Evolutionary conservation across 148 eudicot species (phyloP), one percentile per base, ranked within the genome.

Genomic region (Camellia granthamiana): DNA sequence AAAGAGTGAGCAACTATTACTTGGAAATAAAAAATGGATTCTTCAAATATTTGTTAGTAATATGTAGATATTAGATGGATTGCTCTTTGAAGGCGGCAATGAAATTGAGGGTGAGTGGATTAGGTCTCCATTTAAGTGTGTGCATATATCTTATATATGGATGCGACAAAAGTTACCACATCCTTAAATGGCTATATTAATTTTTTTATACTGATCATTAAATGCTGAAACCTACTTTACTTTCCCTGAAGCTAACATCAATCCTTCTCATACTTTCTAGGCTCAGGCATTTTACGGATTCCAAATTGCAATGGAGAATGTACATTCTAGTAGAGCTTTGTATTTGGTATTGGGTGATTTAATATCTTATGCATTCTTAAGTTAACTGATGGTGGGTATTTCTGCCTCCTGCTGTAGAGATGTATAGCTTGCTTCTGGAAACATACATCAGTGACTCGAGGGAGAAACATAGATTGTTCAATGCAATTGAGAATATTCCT

Each of bases 231-330:
- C 44, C 19, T 8, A 75, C 1, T 38, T 60, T 54, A 3, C 43
- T 21, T 67, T 55, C 43, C 56, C 15, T 44, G 6, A 23, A 76
- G 49, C 62, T 84, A 77, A 72, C 60, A 55, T 44, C 12, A 30
- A 51, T 41, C 61, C 54, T 80, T 81, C 42, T 61, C 75, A 3
- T 46, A 63, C 10, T 73, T 77, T 38, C 68, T 67, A 93, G 97
- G 98, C 98, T 58, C 91, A 94, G n/a, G 98, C 98, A 73, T 94
- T 94, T 78, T 94, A 94, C 65, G 97, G 97, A 19, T 92, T 94
- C 83, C 98, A 92, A 84, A 89, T 88, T 73, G 98, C 98, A 12
- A 92, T 92, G 89, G 98, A 92, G 84, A 92, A 94, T 80, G 78
- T 94, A 67, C 98, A 94, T 81, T 94, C 96, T 76, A 95, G 97